Base-by-base conservation (phyloP, 805 yeast species). In the Cyberlindnera maclurae region DNA sequence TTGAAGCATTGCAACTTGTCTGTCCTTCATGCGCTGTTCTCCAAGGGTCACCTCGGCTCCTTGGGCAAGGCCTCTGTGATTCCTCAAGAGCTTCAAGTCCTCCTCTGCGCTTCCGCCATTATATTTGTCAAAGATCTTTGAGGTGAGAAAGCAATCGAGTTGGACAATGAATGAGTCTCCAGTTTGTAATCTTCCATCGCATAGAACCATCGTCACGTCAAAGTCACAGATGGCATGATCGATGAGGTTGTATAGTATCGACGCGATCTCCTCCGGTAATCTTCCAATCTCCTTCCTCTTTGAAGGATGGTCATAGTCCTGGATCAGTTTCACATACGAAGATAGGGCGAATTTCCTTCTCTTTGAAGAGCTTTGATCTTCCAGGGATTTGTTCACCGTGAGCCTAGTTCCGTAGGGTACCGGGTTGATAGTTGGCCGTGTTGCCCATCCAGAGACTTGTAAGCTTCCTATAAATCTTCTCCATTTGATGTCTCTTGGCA, bases 161-260 rank as follows among this genome's bases (percentile, higher is more conserved):
- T 79, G 85, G 0, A 87, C 64, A 16, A 75, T 66, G 51, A 89
- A 80, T 1, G 81, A 68, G 52, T 87, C 95, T 4, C 97, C 97
- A 2, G 79, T 73, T 9, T 82, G 67, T 26, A 88, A 55, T 24
- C 78, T 57, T 10, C 65, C 63, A 15, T 79, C 82, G 31, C 79
- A 75, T 51, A 70, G 75, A 7, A 82, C 67, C 27, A 84, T 67
- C 0, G 75, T 68, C 1, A 76, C 76, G 29, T 72, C 71, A 47
- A 85, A 78, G 2, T 55, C 52, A 29, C 82, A 72, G 3, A 77
- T 65, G 7, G 67, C 64, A 9, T 72, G 58, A 38, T 75, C 83
- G 3, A 84, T 39, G 26, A 88, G 64, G 0, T 94, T 87, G 4
- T 79, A 71, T 9, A 89, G 54, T 10, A 79, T 70, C 5, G 71